Evolutionary conservation across 768 basidiomycete species (phyloP), one percentile per base, ranked within the genome.

Genomic region (Mycena belliarum): DNA sequence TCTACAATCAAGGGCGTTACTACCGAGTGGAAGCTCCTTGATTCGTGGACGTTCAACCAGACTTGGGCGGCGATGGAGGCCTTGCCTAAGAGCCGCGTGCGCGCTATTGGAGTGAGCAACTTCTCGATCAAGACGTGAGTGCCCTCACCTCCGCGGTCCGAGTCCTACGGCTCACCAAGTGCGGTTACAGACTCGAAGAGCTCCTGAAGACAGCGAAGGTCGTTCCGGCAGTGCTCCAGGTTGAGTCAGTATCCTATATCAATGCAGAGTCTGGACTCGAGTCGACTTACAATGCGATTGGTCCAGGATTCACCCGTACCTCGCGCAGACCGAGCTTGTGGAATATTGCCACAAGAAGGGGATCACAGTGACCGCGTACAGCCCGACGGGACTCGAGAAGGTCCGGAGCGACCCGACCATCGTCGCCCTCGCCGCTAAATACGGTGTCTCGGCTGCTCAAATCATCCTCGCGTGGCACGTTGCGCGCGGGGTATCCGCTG

Each of bases 71-170:
- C 77, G 42, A 72, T 85, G 61, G 83, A 85, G 68, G 76, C 79
- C 47, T 61, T 84, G 12, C 70, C 79, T 29, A 72, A 71, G 25
- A 75, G 73, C 15, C 79, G 76, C 61, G 80, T 75, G 12, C 77
- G 68, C 51, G 78, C 81, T 2, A 82, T 85, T 57, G 83, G 84
- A 0, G 81, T 86, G 44, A 81, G 81, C 66, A 86, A 86, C 66
- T 85, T 85, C 63, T 82, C 81, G 6, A 70, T 83, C 54, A 82
- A 83, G 63, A 83, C 75, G 81, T 83, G 52, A 18, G 76, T 67
- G 7, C 21, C 20, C 6, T 35, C 16, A 6, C 41, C 20, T 9
- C 21, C 5, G 18, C 49, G 21, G n/a, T 24, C 38, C 15, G 37
- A 25, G 43, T 55, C 47, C 4, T n/a, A n/a, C n/a, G n/a, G n/a